phyloP scores from a whole-genome alignment of 2,329 filamentous ascomycete genomes.

The Exophiala sp. region DNA sequence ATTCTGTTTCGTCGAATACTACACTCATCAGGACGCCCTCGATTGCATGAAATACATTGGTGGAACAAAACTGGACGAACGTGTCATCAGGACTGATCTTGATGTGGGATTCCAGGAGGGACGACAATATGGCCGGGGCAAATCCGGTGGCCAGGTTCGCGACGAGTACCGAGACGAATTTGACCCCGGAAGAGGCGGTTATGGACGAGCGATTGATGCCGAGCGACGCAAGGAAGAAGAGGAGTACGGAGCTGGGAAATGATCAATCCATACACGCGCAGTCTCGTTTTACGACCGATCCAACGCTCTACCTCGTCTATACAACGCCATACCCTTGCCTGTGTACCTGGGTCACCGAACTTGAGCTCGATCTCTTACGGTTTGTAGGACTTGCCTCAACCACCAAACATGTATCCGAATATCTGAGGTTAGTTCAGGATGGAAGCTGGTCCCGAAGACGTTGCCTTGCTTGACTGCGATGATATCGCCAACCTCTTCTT shows the following conservation, averaged over 20 bases:
- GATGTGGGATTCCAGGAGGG: conserved; percentile 96
- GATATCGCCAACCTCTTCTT: conserved; percentile 58
- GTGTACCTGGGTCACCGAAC: conserved; percentile 1
- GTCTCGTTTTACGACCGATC: not conserved
- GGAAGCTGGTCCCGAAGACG: conserved; percentile 90
- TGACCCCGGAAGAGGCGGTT: conserved; percentile 86
- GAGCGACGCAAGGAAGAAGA: conserved; percentile 55
- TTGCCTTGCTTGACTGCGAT: conserved; percentile 87
- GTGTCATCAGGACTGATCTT: conserved; percentile 89
- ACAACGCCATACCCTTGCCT: not conserved
- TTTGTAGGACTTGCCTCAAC: conserved; percentile 62
- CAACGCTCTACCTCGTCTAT: conserved; percentile 1
- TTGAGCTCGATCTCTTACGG: conserved; percentile 28
- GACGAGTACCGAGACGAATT: conserved; percentile 98
- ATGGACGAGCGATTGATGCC: conserved; percentile 69
- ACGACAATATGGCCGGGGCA: conserved; percentile 89
- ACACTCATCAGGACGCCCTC: conserved; percentile 91
- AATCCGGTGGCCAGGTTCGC: conserved; percentile 91
- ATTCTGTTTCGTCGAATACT: conserved; percentile 99
- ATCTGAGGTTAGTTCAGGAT: conserved; percentile 87
- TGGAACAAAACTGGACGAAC: conserved; percentile 94
- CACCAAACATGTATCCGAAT: conserved; percentile 89
- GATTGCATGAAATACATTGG: conserved; percentile 99
- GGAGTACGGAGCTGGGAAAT: conserved; percentile 50
- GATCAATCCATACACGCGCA: not conserved